Conservation (phyloP, 2,329 filamentous ascomycete genomes). For the Zalaria obscura region DNA sequence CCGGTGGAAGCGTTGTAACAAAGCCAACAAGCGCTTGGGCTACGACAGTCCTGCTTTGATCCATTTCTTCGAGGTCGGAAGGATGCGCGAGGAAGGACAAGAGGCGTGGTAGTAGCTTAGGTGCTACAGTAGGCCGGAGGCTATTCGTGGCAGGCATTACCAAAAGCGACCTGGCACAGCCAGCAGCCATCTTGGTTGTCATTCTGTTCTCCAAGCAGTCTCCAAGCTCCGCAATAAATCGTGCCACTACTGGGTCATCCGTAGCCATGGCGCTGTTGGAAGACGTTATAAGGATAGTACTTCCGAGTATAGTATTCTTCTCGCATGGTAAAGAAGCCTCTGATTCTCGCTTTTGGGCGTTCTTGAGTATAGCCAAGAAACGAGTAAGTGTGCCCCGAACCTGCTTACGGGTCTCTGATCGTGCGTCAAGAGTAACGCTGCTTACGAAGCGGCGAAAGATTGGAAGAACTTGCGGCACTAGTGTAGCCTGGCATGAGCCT, state of each 20-base stretch:
- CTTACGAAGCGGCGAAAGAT: slow-evolving; percentile 84
- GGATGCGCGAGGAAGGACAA: slow-evolving; percentile 57
- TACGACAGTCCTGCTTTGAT: slow-evolving; percentile 56
- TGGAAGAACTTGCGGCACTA: slow-evolving; percentile 79
- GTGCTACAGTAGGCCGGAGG: slow-evolving; percentile 52
- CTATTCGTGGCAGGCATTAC: slow-evolving; percentile 42
- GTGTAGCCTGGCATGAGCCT: slow-evolving; percentile 69
- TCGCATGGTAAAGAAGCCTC: slow-evolving; percentile 74
- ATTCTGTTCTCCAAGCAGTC: slow-evolving; percentile 72
- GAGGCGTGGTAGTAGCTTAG: slow-evolving; percentile 61
- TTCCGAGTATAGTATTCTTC: slow-evolving; percentile 80
- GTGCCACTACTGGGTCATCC: slow-evolving; percentile 45
- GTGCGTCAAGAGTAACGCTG: slow-evolving; percentile 43
- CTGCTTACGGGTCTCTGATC: slow-evolving; percentile 47
- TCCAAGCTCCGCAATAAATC: slow-evolving; percentile 65
- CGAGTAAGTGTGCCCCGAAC: slow-evolving; percentile 69
- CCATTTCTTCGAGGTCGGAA: slow-evolving; percentile 59
- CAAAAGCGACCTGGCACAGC: slow-evolving; percentile 75
- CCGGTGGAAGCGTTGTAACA: slow-evolving; percentile 31
- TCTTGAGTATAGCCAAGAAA: slow-evolving; percentile 66
- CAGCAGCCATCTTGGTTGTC: slow-evolving; percentile 79
- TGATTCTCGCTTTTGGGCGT: slow-evolving; percentile 61
- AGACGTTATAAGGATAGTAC: slow-evolving; percentile 78
- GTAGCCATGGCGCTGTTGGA: slow-evolving; percentile 54
- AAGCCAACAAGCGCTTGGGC: slow-evolving; percentile 65